Evolutionary conservation across 164 flowering plant species (phyloP).

Genomic region (Saururus chinensis): DNA sequence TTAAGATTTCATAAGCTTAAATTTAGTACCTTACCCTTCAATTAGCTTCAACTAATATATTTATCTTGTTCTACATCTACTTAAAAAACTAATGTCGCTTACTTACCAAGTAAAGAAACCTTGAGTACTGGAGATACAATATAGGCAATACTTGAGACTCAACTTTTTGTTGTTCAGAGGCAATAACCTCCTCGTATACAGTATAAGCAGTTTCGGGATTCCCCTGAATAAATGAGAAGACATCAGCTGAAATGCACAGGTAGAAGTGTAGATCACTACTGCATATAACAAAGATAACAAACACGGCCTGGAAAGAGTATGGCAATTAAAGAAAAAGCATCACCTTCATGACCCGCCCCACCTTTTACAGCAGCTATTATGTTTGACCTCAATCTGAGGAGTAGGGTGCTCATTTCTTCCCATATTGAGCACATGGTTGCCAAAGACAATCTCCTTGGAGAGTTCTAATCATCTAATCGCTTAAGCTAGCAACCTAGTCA

Average conservation of each 20-base stretch:
- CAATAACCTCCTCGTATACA: slow-evolving; percentile 81
- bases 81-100: too few relatives aligned
- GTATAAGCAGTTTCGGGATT: slow-evolving; percentile 67
- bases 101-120: slow-evolving; percentile 68
- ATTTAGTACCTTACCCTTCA: neutral
- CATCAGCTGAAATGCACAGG: neutral
- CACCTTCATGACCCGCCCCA: too few relatives aligned
- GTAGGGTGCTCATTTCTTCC: neutral
- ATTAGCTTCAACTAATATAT: neutral
- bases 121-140: slow-evolving; percentile 82
- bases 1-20: neutral
- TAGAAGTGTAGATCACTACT: too few relatives aligned
- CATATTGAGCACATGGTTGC: neutral
- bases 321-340: too few relatives aligned
- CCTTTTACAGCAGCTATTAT: too few relatives aligned
- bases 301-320: too few relatives aligned
- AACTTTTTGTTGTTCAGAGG: slow-evolving; percentile 90
- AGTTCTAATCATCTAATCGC: too few relatives aligned
- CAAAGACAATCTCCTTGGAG: too few relatives aligned
- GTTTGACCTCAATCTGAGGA: too few relatives aligned
- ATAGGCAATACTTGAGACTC: slow-evolving; percentile 72
- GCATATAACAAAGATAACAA: too few relatives aligned
- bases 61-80: neutral
- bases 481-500: too few relatives aligned
- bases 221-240: slow-evolving; percentile 43